phyloP scores from a whole-genome alignment of 441 rosid species.

The Codiaeum variegatum region DNA sequence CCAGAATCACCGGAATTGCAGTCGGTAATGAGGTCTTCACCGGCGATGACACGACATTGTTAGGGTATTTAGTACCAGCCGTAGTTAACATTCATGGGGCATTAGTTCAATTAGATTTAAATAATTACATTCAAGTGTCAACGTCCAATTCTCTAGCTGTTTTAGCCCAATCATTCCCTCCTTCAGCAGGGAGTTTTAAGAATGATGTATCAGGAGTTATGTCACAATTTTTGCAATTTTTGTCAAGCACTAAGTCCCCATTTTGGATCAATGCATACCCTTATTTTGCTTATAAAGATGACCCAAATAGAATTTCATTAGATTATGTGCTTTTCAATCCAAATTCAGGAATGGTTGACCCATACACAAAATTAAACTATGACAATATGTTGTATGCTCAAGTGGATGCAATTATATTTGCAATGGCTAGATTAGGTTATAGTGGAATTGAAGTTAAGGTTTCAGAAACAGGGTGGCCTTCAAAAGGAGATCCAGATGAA shows the following conservation, averaged over 20 bases:
- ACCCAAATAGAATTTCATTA: constrained; percentile 45
- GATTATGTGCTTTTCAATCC: constrained; percentile 74
- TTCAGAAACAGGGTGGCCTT: constrained; percentile 94
- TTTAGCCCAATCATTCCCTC: constrained; percentile 57
- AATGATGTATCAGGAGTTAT: too few relatives aligned
- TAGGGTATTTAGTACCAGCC: too few relatives aligned
- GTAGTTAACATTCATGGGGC: too few relatives aligned
- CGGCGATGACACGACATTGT: constrained; percentile 40
- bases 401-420: constrained; percentile 67
- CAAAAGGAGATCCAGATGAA: constrained; percentile 65
- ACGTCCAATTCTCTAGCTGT: constrained; percentile 54
- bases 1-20: constrained; percentile 40
- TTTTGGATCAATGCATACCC: constrained; percentile 78
- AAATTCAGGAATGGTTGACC: constrained; percentile 56
- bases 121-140: too few relatives aligned
- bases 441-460: constrained; percentile 48
- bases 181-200: constrained; percentile 61
- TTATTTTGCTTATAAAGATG: constrained; percentile 63
- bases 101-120: too few relatives aligned
- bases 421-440: constrained; percentile 69
- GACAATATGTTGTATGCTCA: constrained; percentile 92
- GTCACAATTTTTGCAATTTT: too few relatives aligned
- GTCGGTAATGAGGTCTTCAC: constrained; percentile 54
- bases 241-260: too few relatives aligned
- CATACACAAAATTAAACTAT: constrained; percentile 53